phyloP scores from a whole-genome alignment of 345 rosid species.

The Dipteronia dyeriana region DNA sequence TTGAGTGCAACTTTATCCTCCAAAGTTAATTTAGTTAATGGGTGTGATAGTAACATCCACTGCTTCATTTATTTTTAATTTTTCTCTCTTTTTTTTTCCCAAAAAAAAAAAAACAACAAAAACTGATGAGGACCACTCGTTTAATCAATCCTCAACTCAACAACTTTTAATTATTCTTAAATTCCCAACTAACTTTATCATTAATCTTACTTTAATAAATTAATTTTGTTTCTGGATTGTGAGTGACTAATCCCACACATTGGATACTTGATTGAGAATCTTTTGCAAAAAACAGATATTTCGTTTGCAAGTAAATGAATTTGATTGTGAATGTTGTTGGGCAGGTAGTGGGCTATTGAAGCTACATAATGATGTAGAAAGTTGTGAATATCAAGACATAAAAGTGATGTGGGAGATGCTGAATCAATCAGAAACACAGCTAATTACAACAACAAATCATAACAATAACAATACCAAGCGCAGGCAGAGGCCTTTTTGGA shows the following conservation, averaged over 20 bases:
- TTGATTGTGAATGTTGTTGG: not conserved
- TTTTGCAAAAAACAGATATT: not conserved
- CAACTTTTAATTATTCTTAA: not conserved
- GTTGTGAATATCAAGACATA: slow-evolving; percentile 66
- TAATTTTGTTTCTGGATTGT: not conserved
- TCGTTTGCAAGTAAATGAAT: not conserved
- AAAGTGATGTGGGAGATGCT: slow-evolving; percentile 84
- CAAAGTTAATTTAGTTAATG: slow-evolving; percentile 17
- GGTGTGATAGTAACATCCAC: slow-evolving; percentile 18
- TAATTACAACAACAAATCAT: slow-evolving; percentile 4
- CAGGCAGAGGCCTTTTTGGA: slow-evolving; percentile 56
- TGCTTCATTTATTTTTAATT: not conserved
- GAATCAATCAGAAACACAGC: slow-evolving; percentile 46
- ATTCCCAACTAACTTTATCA: slow-evolving; percentile 15
- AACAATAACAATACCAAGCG: slow-evolving; percentile 34
- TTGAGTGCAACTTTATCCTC: slow-evolving; percentile 22
- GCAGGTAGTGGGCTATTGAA: slow-evolving; percentile 58
- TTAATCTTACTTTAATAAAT: not conserved
- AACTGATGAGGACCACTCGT: not conserved
- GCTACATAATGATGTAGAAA: slow-evolving; percentile 65
- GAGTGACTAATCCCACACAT: not conserved
- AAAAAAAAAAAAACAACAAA: too few relatives aligned
- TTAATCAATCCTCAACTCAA: not conserved
- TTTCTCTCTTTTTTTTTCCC: too few relatives aligned
- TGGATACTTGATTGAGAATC: not conserved